These are phyloP conservation scores for Fraxinus americana DNA, from an alignment of 257 asterid genomes.

Conservation along the genomic window DNA sequence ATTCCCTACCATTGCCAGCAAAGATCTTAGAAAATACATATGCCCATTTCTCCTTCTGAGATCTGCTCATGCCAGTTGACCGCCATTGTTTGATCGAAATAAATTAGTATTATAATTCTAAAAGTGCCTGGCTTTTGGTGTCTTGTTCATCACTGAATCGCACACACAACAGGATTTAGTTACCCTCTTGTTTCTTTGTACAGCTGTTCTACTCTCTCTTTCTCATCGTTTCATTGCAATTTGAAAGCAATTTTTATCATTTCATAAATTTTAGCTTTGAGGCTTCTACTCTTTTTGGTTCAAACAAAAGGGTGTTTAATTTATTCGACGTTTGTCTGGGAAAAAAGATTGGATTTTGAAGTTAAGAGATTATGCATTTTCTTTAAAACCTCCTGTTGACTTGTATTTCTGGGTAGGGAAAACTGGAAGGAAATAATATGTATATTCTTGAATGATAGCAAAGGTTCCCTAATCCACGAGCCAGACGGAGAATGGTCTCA, in stretches of 20 bases:
- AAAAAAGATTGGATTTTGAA: not conserved
- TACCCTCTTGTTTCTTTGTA: conserved; percentile 3
- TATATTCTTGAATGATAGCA: not conserved
- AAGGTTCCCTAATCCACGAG: too few species aligned
- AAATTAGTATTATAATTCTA: conserved; percentile 2
- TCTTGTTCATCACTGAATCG: not conserved
- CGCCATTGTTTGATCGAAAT: not conserved
- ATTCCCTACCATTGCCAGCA: too few species aligned
- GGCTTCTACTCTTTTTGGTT: not conserved
- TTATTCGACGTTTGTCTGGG: not conserved
- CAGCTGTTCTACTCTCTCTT: conserved; percentile 4
- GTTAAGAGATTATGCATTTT: not conserved
- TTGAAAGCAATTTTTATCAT: conserved; percentile 18
- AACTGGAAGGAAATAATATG: not conserved
- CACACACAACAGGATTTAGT: not conserved
- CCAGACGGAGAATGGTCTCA: too few species aligned
- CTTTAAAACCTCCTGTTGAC: not conserved
- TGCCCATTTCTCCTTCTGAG: conserved; percentile 2
- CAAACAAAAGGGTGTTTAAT: not conserved
- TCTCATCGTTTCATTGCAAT: conserved; percentile 15
- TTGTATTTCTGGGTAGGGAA: not conserved
- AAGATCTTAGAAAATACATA: not conserved
- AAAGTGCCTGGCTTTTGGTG: conserved; percentile 4
- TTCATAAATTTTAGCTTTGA: conserved; percentile 1
- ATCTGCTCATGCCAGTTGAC: not conserved